Base-by-base conservation (phyloP, 768 basidiomycete genomes). In the Russula sp. region DNA sequence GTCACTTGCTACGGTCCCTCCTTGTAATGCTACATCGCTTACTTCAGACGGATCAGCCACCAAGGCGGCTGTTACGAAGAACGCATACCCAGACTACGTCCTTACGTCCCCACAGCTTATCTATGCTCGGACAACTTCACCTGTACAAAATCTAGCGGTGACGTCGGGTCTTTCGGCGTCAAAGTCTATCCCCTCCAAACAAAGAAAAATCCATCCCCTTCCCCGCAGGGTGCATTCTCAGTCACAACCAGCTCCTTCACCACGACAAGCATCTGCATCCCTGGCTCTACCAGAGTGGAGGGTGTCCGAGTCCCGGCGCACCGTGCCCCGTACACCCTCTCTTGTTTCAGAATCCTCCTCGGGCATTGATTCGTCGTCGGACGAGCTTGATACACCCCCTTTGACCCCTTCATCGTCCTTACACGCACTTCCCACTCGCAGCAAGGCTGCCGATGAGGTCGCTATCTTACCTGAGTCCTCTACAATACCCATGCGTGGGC, bases 381-480 rank as follows among this genome's bases (percentile, higher is more conserved):
- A 64, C 47, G 73, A 71, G 51, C 59, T 71, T 0, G 40, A 66
- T 50, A 66, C 65, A 11, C 65, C 65, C 20, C 65, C 65, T 22
- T 63, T 52, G 6, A 57, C 55, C 1, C 65, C 65, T 8, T 47
- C 59, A 13, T 57, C 51, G 9, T 11, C 22, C 32, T 35, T 18
- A 22, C 49, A 34, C 2, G 39, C 10, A 6, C 34, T 32, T 20
- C 10, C 35, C n/a, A 14, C 59, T 39, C 22, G 14, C 59, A 4
- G 18, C 31, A 48, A 27, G 11, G 47, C 6, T 3, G 22, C 47
- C 11, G 5, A 11, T 10, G 8, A 27, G 27, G 13, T 48, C 47
- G 22, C 11, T 27, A 27, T 20, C 11, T 48, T 27, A 20, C 22
- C 18, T 20, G 45, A 10, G 2, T 10, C 47, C 16, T 22, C 2